Evolutionary conservation across 495 filamentous ascomycete species (phyloP).

Genomic region (Talaromyces proteolyticus): DNA sequence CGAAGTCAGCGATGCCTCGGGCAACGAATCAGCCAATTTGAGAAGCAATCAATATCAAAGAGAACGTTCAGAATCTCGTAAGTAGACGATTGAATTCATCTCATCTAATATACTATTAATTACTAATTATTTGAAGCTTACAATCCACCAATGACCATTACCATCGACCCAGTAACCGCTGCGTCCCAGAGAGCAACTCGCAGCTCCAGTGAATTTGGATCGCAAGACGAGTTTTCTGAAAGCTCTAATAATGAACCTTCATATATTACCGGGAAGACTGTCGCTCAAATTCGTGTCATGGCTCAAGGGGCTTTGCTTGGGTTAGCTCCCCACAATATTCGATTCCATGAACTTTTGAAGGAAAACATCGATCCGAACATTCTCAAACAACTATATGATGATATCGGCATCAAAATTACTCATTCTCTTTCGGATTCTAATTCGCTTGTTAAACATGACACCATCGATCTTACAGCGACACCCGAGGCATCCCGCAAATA

Average conservation of each 20-base stretch:
- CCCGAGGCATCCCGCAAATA: background rate
- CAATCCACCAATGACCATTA: constrained; percentile 30
- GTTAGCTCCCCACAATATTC: constrained; percentile 57
- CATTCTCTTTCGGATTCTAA: background rate
- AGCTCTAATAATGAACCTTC: background rate
- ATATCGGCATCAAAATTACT: constrained; percentile 48
- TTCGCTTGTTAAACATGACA: background rate
- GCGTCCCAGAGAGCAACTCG: background rate
- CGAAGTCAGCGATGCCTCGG: constrained; percentile 58
- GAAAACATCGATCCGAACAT: constrained; percentile 64
- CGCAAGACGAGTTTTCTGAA: background rate
- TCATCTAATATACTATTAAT: background rate
- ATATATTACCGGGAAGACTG: constrained; percentile 11
- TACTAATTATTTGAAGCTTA: constrained; percentile 29
- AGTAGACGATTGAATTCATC: background rate
- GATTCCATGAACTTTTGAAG: constrained; percentile 60
- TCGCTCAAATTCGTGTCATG: constrained; percentile 52
- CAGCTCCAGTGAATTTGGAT: background rate
- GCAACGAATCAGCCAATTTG: background rate
- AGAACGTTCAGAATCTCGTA: constrained; percentile 33
- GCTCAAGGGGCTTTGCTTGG: constrained; percentile 64
- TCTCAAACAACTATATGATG: constrained; percentile 58
- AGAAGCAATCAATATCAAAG: background rate
- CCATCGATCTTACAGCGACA: no score
- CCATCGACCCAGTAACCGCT: constrained; percentile 13